phyloP scores from a whole-genome alignment of 768 basidiomycete species.

The Inosperma sp. region DNA sequence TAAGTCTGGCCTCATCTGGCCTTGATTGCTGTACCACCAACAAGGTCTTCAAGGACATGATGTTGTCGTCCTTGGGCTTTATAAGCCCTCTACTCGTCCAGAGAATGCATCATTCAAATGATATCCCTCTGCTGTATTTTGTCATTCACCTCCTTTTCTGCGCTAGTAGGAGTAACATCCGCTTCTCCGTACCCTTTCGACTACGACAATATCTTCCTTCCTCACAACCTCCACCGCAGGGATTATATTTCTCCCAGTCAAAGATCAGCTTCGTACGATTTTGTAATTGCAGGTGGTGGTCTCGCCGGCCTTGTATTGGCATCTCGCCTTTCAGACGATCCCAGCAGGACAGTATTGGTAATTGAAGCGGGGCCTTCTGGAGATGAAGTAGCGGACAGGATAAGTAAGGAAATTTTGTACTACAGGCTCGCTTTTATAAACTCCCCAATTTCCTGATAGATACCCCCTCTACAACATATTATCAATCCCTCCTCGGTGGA shows the following conservation, averaged over 20 bases:
- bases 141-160: too few relatives aligned
- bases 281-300: conserved; percentile 26
- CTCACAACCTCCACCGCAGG: conserved; percentile 25
- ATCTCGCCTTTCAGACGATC: conserved; percentile 29
- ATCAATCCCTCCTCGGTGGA: conserved; percentile 41
- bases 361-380: conserved; percentile 33
- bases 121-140: too few relatives aligned
- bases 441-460: conserved; percentile 27
- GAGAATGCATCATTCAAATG: too few relatives aligned
- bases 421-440: background rate
- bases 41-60: too few relatives aligned
- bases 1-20: too few relatives aligned
- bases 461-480: conserved; percentile 50
- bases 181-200: too few relatives aligned
- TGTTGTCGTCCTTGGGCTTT: too few relatives aligned
- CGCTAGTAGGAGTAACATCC: too few relatives aligned
- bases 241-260: conserved; percentile 35
- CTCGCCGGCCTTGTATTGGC: conserved; percentile 33
- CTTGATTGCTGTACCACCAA: too few relatives aligned
- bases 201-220: too few relatives aligned
- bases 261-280: conserved; percentile 20
- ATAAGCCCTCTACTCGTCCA: too few relatives aligned
- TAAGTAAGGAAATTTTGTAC: conserved; percentile 23
- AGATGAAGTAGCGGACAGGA: conserved; percentile 25
- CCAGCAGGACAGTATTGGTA: conserved; percentile 28